These are phyloP conservation scores for Penicillium canariense DNA, from an alignment of 495 filamentous ascomycete genomes.

Conservation along the genomic window DNA sequence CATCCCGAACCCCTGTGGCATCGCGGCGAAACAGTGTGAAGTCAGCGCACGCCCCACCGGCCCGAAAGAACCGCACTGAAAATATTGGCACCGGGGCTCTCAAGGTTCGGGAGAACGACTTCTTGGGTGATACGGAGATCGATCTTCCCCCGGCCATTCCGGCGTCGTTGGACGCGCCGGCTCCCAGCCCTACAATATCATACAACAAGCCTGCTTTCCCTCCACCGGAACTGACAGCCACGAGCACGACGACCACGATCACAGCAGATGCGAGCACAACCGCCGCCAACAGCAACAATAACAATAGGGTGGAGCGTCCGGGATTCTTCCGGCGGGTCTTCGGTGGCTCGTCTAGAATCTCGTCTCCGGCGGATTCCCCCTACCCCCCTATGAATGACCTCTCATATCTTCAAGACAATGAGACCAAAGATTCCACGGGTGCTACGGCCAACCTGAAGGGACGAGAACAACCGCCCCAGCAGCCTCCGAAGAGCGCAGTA, in stretches of 20 bases:
- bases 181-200: conserved; percentile 54
- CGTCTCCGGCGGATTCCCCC: conserved; percentile 24
- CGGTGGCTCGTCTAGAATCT: conserved; percentile 53
- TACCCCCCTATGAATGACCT: conserved; percentile 18
- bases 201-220: conserved; percentile 47
- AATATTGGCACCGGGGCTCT: conserved; percentile 40
- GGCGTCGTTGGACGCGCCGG: conserved; percentile 39
- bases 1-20: conserved; percentile 41
- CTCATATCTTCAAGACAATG: conserved; percentile 29
- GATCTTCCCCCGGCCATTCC: conserved; percentile 32
- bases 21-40: conserved; percentile 60
- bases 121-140: conserved; percentile 28
- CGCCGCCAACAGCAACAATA: not conserved
- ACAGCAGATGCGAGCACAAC: conserved; percentile 7
- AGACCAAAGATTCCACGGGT: conserved; percentile 24
- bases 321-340: conserved; percentile 95
- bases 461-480: conserved; percentile 18
- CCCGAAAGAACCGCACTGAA: conserved; percentile 35
- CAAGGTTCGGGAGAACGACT: conserved; percentile 30
- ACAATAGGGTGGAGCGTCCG: conserved; percentile 69
- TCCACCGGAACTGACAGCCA: conserved; percentile 28
- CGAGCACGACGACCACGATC: conserved; percentile 16
- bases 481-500: conserved; percentile 24
- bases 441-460: conserved; percentile 19
- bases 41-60: conserved; percentile 54